Conservation (phyloP, 345 rosid genomes). For the Atalantia buxifolia region DNA sequence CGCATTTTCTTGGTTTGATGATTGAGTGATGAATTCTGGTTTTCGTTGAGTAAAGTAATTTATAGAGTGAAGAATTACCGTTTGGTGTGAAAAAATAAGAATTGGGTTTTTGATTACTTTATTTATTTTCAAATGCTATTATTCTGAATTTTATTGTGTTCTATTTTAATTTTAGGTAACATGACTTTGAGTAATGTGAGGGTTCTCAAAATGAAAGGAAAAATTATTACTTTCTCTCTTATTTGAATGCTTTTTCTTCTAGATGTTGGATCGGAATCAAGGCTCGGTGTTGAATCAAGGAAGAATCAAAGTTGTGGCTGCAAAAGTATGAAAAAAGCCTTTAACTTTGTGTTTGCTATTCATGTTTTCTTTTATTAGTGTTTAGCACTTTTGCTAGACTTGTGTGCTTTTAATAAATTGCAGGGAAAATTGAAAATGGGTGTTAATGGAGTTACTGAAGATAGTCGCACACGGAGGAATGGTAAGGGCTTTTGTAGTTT, state of each 20-base stretch:
- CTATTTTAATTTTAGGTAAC: not conserved
- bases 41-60: not conserved
- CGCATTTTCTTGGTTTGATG: not conserved
- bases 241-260: not conserved
- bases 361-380: not conserved
- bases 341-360: not conserved
- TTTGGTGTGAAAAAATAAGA: not conserved
- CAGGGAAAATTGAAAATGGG: slow-evolving; percentile 16
- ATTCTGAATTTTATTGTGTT: not conserved
- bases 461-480: slow-evolving; percentile 6
- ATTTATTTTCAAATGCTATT: not conserved
- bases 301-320: not conserved
- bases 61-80: not conserved
- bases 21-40: not conserved
- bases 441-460: slow-evolving; percentile 7
- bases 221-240: not conserved
- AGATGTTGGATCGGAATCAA: not conserved
- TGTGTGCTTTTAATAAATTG: not conserved
- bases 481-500: slow-evolving; percentile 7
- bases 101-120: not conserved
- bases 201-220: not conserved
- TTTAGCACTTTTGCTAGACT: not conserved
- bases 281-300: not conserved
- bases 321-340: not conserved
- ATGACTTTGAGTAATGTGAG: not conserved